phyloP scores from a whole-genome alignment of 2,329 filamentous ascomycete genomes.

The Pseudogymnoascus sp. region DNA sequence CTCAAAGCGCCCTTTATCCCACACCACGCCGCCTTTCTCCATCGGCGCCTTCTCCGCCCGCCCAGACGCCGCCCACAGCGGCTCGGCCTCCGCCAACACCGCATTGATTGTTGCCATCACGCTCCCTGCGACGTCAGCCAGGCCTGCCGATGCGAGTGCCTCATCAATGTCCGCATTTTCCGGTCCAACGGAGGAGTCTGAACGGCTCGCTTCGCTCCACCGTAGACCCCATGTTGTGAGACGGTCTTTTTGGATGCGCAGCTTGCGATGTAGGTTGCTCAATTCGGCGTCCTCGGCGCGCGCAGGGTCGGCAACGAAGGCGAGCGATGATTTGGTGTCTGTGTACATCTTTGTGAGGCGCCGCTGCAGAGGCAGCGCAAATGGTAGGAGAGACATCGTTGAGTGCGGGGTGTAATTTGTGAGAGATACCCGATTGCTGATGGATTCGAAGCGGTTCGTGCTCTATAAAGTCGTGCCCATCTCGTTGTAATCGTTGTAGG shows the following conservation, averaged over 20 bases:
- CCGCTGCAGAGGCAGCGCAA: slow-evolving; percentile 42
- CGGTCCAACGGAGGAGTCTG: slow-evolving; percentile 40
- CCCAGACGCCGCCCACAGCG: slow-evolving; percentile 56
- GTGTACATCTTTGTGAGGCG: slow-evolving; percentile 66
- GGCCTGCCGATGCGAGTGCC: slow-evolving; percentile 60
- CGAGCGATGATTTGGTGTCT: slow-evolving; percentile 70
- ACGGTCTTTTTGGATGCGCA: slow-evolving; percentile 71
- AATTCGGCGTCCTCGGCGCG: slow-evolving; percentile 60
- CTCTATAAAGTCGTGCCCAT: slow-evolving; percentile 4
- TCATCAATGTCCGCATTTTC: slow-evolving; percentile 52
- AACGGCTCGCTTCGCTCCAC: slow-evolving; percentile 63
- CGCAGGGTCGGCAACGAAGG: slow-evolving; percentile 58
- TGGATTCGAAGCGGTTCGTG: background rate
- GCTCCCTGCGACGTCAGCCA: slow-evolving; percentile 68
- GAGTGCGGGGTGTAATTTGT: background rate
- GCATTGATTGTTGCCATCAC: slow-evolving; percentile 76
- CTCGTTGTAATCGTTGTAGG: background rate
- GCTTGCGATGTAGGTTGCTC: slow-evolving; percentile 62
- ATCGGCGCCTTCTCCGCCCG: slow-evolving; percentile 36
- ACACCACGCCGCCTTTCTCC: slow-evolving; percentile 49
- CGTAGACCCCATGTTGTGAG: slow-evolving; percentile 72
- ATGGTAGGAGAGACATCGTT: slow-evolving; percentile 4
- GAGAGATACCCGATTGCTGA: background rate
- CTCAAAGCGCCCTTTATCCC: slow-evolving; percentile 65
- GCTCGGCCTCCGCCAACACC: slow-evolving; percentile 66